Base-by-base conservation (phyloP, 2,329 filamentous ascomycete species). In the Aspergillus sp. region DNA sequence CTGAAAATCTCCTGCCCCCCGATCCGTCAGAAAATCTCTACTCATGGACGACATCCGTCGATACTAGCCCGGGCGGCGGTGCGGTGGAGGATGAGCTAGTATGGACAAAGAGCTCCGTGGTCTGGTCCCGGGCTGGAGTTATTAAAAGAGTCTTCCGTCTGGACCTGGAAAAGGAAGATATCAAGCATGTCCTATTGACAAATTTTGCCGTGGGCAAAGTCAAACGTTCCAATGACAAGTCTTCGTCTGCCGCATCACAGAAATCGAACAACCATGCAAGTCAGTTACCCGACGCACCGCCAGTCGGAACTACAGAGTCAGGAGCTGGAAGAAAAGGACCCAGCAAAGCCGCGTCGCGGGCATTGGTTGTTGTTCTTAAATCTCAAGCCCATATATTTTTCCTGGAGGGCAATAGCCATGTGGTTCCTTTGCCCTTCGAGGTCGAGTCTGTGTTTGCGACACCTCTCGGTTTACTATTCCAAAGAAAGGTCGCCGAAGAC, bases 331-430 rank as follows among this genome's bases (percentile, higher is more conserved):
- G 68, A 24, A 51, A 58, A 45, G 61, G 65, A 22, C 49, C 61
- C 5, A 64, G 64, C 15, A 66, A 67, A 45, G 66, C 69, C 24
- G 56, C 73, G 63, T 70, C 79, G 67, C 70, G 88, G 68, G 92
- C 93, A 4, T 78, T 99, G 60, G 91, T 98, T 7, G 89, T 99
- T 50, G 89, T 98, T 65, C 84, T 99, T 64, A 93, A 90, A 75
- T 93, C 91, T 0, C 93, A 98, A 70, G 92, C 91, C 20, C 93
- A 98, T 71, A 86, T 99, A 63, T 96, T 93, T 79, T 97, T 96
- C 71, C 83, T 98, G 39, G 86, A 89, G 2, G 93, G 93, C 19
- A 88, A 91, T 34, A 95, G 86, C 70, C 90, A 99, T 81, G 86
- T 96, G 58, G 83, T 98, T 48, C 91, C 96, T 72, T 86, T 99